These are phyloP conservation scores for Colletotrichum truncatum DNA, from an alignment of 2,329 filamentous ascomycete genomes.

Conservation along the genomic window DNA sequence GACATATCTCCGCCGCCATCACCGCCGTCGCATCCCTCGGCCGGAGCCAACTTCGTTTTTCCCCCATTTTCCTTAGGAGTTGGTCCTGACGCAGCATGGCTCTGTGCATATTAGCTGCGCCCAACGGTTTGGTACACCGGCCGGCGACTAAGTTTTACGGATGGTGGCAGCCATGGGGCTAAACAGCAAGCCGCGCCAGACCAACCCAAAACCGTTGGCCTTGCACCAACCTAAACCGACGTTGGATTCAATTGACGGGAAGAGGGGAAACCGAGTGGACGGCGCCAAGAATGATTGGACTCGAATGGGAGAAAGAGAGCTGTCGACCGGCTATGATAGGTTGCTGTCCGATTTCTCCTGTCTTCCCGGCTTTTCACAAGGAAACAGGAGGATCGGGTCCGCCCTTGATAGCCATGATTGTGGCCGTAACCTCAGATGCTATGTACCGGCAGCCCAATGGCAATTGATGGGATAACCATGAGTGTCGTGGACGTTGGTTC, in stretches of 20 bases:
- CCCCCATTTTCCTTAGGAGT: not conserved
- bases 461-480: too few species aligned
- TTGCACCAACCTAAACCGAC: not conserved
- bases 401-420: too few species aligned
- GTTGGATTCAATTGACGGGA: not conserved
- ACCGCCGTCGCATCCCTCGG: not conserved
- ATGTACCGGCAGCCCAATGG: too few species aligned
- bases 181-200: not conserved
- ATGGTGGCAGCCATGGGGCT: conserved; percentile 3
- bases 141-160: conserved; percentile 7
- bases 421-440: too few species aligned
- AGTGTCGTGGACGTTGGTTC: too few species aligned
- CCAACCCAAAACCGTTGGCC: conserved; percentile 14
- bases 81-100: not conserved
- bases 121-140: conserved; percentile 20
- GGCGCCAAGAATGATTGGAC: not conserved
- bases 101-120: conserved; percentile 5
- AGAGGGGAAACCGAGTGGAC: too few species aligned
- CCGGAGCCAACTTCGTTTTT: not conserved
- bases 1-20: conserved; percentile 7
- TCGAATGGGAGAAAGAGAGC: not conserved
- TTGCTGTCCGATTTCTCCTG: too few species aligned
- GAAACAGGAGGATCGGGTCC: too few species aligned
- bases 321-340: not conserved
- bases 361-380: too few species aligned